These are phyloP conservation scores for Aphanomyces cochlioides DNA, from an alignment of 352 stramenopile species.

Conservation along the genomic window DNA sequence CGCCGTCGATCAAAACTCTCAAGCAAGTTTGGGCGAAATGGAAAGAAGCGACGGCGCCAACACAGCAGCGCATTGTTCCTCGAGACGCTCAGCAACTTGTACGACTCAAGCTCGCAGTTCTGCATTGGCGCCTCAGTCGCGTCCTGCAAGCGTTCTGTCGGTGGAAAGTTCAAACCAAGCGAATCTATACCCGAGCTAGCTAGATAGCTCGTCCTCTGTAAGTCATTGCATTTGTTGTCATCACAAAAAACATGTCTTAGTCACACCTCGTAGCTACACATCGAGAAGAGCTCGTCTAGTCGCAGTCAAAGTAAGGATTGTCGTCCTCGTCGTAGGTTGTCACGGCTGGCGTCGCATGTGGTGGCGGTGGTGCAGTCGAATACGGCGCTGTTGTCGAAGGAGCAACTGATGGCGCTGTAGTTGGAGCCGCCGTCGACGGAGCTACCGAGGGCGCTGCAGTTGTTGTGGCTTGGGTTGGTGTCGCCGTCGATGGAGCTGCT, in stretches of 20 bases:
- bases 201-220: no score
- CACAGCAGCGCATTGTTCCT: neutral
- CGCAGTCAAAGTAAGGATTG: no score
- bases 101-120: constrained; percentile 31
- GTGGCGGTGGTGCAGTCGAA: no score
- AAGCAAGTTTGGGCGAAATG: neutral
- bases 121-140: constrained; percentile 33
- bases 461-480: neutral
- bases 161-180: constrained; percentile 22
- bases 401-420: neutral
- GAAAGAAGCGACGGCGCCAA: neutral
- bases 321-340: no score
- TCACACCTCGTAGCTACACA: no score
- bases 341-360: no score
- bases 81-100: neutral
- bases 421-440: neutral
- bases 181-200: no score
- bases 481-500: neutral
- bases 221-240: no score
- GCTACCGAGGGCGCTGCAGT: neutral
- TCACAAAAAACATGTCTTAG: no score
- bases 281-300: no score
- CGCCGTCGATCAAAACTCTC: neutral
- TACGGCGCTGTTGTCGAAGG: no score
- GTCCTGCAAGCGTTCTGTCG: constrained; percentile 34